Percentiles rank a stretch among this genome's conserved stretches.
Conservation (phyloP, 441 rosid species). For the Flueggea neowawraea region DNA sequence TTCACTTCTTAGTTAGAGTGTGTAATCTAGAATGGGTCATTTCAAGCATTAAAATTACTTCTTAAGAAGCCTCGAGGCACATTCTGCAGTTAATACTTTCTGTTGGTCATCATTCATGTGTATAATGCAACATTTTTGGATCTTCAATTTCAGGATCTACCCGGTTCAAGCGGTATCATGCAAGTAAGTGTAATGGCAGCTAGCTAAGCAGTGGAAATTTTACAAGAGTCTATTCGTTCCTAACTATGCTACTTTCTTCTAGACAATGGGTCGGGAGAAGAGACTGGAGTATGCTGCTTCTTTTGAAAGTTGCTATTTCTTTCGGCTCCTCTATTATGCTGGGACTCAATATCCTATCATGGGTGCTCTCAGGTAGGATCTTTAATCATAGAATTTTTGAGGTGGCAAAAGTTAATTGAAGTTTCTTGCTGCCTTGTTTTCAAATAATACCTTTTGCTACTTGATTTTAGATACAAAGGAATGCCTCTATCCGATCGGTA, state of each 20-base stretch:
- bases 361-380: constrained; percentile 83
- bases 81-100: no score
- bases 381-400: neutral
- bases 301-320: constrained; percentile 76
- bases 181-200: constrained; percentile 58
- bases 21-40: no score
- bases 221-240: constrained; percentile 7
- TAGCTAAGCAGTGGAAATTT: neutral
- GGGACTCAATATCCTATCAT: constrained; percentile 97
- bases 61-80: no score
- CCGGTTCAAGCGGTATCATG: constrained; percentile 96
- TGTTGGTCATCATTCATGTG: neutral
- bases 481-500: no score
- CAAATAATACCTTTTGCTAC: no score
- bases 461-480: no score
- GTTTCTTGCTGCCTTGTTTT: no score
- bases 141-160: constrained; percentile 64
- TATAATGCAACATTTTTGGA: neutral
- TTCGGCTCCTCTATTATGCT: constrained; percentile 87
- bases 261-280: constrained; percentile 95
- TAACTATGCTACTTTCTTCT: constrained; percentile 14
- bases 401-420: no score
- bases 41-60: no score
- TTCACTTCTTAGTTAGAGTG: no score
- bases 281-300: constrained; percentile 91